These are phyloP conservation scores for Aeschynomene evenia DNA, from an alignment of 306 rosid genomes.

Conservation along the genomic window DNA sequence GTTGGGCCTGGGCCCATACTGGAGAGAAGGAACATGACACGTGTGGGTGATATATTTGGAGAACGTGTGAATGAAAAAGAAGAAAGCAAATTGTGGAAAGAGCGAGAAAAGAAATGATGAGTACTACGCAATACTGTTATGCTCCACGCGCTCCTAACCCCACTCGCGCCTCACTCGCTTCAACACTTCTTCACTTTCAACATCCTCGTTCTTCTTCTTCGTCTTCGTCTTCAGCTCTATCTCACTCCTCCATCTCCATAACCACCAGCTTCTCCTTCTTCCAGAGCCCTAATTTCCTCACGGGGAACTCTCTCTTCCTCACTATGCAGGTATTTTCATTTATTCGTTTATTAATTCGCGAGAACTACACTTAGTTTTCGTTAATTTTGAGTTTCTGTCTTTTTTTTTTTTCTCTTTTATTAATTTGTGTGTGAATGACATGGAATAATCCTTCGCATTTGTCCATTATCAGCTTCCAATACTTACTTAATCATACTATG, in stretches of 20 bases:
- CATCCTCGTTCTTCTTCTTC: neutral
- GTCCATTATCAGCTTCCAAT: neutral
- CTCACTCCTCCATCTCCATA: neutral
- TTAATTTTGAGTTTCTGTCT: neutral
- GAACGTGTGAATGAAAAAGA: constrained; percentile 1
- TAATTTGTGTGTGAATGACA: neutral
- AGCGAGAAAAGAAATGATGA: constrained; percentile 30
- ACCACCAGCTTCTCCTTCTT: constrained; percentile 28
- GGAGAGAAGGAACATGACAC: constrained; percentile 20
- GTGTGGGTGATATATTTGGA: constrained; percentile 35
- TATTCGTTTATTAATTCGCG: neutral
- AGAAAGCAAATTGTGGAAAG: neutral
- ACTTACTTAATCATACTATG: too few relatives aligned
- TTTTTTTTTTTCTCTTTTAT: neutral
- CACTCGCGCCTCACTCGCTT: neutral
- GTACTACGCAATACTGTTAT: constrained; percentile 20
- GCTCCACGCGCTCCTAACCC: neutral
- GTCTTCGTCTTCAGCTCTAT: neutral
- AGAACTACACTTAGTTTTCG: neutral
- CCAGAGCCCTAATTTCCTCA: constrained; percentile 55
- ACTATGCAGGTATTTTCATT: constrained; percentile 68
- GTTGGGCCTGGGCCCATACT: neutral
- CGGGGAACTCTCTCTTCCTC: constrained; percentile 58
- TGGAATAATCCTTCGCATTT: neutral
- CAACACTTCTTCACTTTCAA: neutral